Evolutionary conservation across 2,329 filamentous ascomycete genomes (phyloP), one percentile per base, ranked within the genome.

Genomic region (Trichoderma gracile): DNA sequence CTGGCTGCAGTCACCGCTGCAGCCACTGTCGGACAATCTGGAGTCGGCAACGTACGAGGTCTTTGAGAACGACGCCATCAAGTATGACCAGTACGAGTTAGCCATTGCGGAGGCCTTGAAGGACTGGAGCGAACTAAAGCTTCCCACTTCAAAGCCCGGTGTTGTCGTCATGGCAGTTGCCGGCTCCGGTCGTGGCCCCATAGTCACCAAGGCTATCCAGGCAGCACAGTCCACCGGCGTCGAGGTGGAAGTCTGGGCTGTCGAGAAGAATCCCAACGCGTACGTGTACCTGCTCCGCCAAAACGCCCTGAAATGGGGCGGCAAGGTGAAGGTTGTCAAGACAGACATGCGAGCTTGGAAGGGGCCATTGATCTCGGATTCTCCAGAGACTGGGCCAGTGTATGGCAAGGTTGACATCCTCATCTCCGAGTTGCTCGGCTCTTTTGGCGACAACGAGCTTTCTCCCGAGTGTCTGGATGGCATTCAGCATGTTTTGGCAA

Each of bases 11-110:
- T 93, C 93, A 2, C 95, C 95, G 2, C 81, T 99, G 46, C 96
- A 99, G 75, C 95, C 95, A 0, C 82, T 99, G 15, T 94, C 94
- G 0, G 95, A 99, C 76, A 99, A 99, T 71, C 83, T 99, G 15
- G 96, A 99, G 75, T 97, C 93, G 53, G 91, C 96, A 47, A 99
- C 95, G 0, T 99, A 99, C 76, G 95, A 99, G 74, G 94, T 98
- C 2, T 99, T 99, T 72, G 95, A 99, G 76, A 96, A 96, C 70
- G 96, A 99, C 68, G 95, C 95, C 0, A 91, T 99, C 78, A 99
- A 99, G 78, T 99, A 99, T 75, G 88, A 93, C 68, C 96, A 94
- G 83, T 99, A 99, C 74, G 93, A 98, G 75, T 82, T 84, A 52
- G 95, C 95, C 15, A 89, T 96, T 64, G 86, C 86, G 4, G 86